Conservation (phyloP, 2,329 filamentous ascomycete species). For the Aureobasidium leucospermi region DNA sequence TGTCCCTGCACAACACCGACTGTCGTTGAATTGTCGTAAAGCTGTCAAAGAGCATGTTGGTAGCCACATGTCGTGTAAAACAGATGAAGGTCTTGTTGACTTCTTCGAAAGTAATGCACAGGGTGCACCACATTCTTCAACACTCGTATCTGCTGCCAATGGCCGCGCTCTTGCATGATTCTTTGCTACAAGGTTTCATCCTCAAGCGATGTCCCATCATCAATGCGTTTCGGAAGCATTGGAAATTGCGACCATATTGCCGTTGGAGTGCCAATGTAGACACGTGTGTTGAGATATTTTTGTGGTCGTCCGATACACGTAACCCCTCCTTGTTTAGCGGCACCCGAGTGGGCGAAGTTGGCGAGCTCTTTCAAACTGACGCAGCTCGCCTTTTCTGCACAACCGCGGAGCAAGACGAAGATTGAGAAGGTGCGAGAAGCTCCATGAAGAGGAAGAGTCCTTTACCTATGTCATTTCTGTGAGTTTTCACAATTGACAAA, state of each 20-base stretch:
- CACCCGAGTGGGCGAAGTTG: conserved; percentile 7
- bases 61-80: background rate
- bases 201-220: background rate
- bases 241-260: conserved; percentile 2
- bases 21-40: background rate
- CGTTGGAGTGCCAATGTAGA: conserved; percentile 6
- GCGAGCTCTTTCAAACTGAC: background rate
- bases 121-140: background rate
- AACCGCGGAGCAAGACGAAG: background rate
- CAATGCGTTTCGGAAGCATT: background rate
- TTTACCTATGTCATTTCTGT: background rate
- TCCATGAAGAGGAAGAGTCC: background rate
- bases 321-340: conserved; percentile 5
- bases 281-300: background rate
- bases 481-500: background rate
- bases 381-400: background rate
- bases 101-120: background rate
- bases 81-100: background rate
- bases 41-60: background rate
- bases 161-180: background rate
- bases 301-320: background rate
- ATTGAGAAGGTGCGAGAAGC: background rate
- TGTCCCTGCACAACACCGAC: background rate
- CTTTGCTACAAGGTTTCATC: background rate
- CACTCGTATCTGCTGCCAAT: background rate